Base-by-base conservation (phyloP, 1,139 yeast species). In the Hanseniaspora gamundiae region DNA sequence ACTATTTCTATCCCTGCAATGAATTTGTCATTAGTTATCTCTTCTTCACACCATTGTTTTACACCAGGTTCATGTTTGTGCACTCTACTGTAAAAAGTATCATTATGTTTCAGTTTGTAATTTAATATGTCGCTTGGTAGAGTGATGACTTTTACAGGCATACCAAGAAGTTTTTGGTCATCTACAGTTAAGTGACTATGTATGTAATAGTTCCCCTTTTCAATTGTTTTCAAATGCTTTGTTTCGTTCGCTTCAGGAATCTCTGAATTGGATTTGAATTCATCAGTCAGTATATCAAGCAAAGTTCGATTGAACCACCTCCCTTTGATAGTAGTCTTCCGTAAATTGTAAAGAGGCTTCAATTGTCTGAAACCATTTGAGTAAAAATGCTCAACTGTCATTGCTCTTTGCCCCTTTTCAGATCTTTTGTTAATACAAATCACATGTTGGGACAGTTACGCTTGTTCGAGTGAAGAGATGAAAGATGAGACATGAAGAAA, bases 291-390 rank as follows among this genome's bases (percentile, higher is more conserved):
- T 2, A 88, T 75, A 44, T 88, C 95, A 14, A 84, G 51, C 38
- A 91, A 61, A 19, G 77, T 72, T 24, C 81, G 69, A 51, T 79
- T 82, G 49, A 87, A 69, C 98, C 98, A 91, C 48, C 98, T 69
- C 51, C 80, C 73, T 61, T 93, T 91, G 55, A 94, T 88, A 57
- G 78, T 80, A 1, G 95, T 81, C 55, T 80, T 65, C 56, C 86
- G 83, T 0, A 91, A 82, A 61, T 78, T 84, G 57, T 74, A 84
- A 57, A 88, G 87, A 0, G 98, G 97, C 1, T 78, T 70, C 4
- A 88, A 86, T 44, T 82, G 66, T 40, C 96, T 66, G 43, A 87
- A 66, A 0, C 67, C 67, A 45, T 60, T 53, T 13, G 52, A 47
- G 33, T 52, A 48, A 38, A 52, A 49, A 13, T 54, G 53, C 36